Conservation (phyloP, 148 eudicot genomes). For the Amaranthus cruentus region DNA sequence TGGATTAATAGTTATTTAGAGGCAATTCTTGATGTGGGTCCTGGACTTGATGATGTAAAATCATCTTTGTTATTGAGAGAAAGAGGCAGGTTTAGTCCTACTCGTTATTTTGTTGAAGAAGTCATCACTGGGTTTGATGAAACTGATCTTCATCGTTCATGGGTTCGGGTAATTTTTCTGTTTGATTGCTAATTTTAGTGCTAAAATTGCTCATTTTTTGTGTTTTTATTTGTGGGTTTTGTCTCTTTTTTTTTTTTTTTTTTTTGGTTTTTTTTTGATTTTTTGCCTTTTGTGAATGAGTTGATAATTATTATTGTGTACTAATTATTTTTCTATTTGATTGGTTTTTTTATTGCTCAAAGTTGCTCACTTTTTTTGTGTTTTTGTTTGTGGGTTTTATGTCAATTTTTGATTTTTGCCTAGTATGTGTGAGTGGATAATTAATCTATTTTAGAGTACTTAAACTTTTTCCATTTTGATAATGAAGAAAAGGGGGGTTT, state of each 20-base stretch:
- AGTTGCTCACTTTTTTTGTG: background rate
- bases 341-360: too few species aligned
- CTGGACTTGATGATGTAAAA: constrained; percentile 70
- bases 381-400: background rate
- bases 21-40: constrained; percentile 92
- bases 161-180: constrained; percentile 49
- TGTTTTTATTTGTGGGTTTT: background rate
- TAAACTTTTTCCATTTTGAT: background rate
- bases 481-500: background rate
- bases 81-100: constrained; percentile 88
- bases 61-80: constrained; percentile 73
- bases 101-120: constrained; percentile 84
- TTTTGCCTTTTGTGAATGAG: background rate
- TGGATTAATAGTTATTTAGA: constrained; percentile 95
- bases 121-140: constrained; percentile 90
- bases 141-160: constrained; percentile 92
- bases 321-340: background rate
- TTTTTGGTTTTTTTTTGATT: background rate
- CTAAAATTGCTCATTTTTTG: background rate
- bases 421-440: background rate
- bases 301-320: background rate
- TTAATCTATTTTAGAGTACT: background rate
- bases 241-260: background rate
- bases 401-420: background rate
- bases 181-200: background rate